Evolutionary conservation across 345 rosid species (phyloP).

Genomic region (Corymbia maculata): DNA sequence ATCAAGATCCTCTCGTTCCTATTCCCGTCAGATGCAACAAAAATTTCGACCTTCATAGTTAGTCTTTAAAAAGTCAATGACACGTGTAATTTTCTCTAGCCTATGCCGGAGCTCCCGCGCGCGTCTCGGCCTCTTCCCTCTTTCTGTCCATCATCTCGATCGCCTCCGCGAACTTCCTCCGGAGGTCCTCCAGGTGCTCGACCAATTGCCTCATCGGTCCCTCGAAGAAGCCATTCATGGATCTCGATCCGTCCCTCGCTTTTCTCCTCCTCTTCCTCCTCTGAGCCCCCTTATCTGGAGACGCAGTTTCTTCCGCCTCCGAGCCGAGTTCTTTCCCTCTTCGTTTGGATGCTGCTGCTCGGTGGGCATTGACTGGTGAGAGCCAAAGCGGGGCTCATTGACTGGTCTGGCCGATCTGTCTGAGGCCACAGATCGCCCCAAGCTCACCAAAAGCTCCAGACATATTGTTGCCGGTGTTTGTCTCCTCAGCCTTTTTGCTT

Average conservation of each 20-base stretch:
- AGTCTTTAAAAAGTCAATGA: too few relatives aligned
- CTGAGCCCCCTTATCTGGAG: not conserved
- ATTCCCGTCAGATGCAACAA: too few relatives aligned
- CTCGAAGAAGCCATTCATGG: conserved; percentile 17
- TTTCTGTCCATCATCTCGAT: conserved; percentile 36
- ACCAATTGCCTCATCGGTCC: conserved; percentile 27
- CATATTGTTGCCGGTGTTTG: not conserved
- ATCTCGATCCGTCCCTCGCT: conserved; percentile 11
- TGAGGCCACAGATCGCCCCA: not conserved
- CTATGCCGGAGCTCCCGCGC: too few relatives aligned
- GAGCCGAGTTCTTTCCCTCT: conserved; percentile 3
- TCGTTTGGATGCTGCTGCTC: not conserved
- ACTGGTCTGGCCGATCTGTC: not conserved
- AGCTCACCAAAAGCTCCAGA: not conserved
- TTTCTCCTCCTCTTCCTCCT: conserved; percentile 27
- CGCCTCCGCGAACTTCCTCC: conserved; percentile 25
- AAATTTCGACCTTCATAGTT: too few relatives aligned
- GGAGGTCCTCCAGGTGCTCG: conserved; percentile 38
- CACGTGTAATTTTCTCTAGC: too few relatives aligned
- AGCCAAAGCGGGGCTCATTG: not conserved
- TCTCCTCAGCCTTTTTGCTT: too few relatives aligned
- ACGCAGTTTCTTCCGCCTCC: conserved; percentile 6
- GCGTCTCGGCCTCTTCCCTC: not conserved
- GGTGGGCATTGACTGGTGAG: not conserved
- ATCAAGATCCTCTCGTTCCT: too few relatives aligned